Conservation (phyloP, 805 yeast genomes). For the Cyberlindnera mississippiensis region DNA sequence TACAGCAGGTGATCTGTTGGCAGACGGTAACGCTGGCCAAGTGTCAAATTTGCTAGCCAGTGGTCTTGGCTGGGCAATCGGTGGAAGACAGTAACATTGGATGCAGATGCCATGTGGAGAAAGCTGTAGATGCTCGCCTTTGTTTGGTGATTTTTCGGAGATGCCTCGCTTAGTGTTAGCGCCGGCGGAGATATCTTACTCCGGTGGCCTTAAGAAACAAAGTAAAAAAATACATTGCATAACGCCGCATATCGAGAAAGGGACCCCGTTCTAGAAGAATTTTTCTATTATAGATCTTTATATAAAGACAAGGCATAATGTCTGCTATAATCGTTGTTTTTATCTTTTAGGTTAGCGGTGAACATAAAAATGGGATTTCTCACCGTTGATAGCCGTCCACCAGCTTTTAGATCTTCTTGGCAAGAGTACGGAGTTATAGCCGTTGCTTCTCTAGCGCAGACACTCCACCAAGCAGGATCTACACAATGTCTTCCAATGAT, state of each 20-base stretch:
- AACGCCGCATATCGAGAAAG: too few species aligned
- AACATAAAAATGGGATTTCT: neutral
- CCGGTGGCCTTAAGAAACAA: too few species aligned
- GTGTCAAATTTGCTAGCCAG: constrained; percentile 42
- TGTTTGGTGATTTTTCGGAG: too few species aligned
- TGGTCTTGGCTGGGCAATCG: constrained; percentile 51
- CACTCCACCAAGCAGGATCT: constrained; percentile 38
- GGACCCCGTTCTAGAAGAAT: too few species aligned
- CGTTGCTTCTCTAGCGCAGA: constrained; percentile 33
- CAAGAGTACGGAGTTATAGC: constrained; percentile 29
- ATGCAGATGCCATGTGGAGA: too few species aligned
- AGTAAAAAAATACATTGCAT: too few species aligned
- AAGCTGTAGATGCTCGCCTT: neutral
- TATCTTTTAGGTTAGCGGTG: neutral
- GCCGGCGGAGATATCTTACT: too few species aligned
- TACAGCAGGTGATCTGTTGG: constrained; percentile 21
- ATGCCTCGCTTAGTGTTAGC: too few species aligned
- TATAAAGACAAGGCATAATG: too few species aligned
- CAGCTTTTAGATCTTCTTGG: constrained; percentile 8
- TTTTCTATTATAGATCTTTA: too few species aligned
- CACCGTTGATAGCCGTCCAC: neutral
- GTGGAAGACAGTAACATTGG: constrained; percentile 19
- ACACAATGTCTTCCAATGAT: constrained; percentile 36
- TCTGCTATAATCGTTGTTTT: too few species aligned
- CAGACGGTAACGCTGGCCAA: constrained; percentile 7